phyloP scores from a whole-genome alignment of 768 basidiomycete species.

The Gautieria morchelliformis region DNA sequence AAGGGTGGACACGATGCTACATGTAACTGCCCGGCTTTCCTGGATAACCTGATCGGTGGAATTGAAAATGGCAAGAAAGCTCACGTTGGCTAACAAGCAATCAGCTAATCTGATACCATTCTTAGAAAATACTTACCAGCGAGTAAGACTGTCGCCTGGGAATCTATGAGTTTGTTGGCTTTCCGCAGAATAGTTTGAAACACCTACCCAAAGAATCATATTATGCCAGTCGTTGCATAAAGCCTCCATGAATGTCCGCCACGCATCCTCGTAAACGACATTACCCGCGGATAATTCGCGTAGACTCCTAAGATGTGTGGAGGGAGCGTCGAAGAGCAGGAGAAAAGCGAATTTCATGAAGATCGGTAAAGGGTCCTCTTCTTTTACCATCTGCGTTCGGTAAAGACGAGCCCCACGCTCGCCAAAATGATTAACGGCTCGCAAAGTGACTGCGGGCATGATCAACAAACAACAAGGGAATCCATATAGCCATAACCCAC shows the following conservation, averaged over 20 bases:
- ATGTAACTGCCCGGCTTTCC: background rate
- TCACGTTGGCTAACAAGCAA: background rate
- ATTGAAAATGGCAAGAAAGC: conserved; percentile 2
- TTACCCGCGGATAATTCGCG: background rate
- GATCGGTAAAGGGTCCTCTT: background rate
- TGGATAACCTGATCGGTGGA: background rate
- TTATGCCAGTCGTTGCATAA: background rate
- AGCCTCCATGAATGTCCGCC: background rate
- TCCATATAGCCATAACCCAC: background rate
- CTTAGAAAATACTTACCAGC: background rate
- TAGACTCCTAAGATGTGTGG: background rate
- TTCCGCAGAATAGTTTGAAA: no score
- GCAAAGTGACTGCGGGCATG: background rate
- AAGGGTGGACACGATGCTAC: background rate
- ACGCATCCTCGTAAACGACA: background rate
- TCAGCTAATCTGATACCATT: background rate
- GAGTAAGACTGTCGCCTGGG: background rate
- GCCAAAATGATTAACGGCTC: background rate
- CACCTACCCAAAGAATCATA: conserved; percentile 1
- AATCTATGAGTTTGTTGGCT: no score
- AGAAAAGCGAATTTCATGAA: background rate
- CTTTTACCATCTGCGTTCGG: background rate
- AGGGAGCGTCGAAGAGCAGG: background rate
- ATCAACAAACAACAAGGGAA: background rate
- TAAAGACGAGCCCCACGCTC: background rate